Evolutionary conservation across 2,329 filamentous ascomycete species (phyloP).

Genomic region (Pestalotiopsis sp.): DNA sequence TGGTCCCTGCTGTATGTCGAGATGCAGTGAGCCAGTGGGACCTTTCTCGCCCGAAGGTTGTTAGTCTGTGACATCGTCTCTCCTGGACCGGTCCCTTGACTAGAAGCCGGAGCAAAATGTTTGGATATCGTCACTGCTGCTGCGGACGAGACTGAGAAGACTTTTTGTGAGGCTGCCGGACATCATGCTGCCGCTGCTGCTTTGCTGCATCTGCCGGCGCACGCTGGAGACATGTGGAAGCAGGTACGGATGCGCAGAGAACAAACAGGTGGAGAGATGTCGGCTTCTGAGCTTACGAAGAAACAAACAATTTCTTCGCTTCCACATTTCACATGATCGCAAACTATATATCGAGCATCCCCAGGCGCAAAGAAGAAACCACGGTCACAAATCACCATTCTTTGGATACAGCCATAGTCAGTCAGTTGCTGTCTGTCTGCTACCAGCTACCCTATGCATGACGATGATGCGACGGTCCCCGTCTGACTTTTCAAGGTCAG

Average conservation of each 20-base stretch:
- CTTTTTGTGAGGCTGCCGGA: not conserved
- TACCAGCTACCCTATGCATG: not conserved
- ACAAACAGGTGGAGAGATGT: too few species aligned
- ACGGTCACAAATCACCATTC: too few species aligned
- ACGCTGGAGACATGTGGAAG: too few species aligned
- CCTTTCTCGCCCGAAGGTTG: not conserved
- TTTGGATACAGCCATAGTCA: not conserved
- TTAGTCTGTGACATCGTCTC: not conserved
- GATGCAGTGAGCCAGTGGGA: not conserved
- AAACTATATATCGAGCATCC: too few species aligned
- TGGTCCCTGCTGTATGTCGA: slow-evolving; percentile 2
- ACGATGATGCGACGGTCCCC: not conserved
- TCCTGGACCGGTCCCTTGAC: not conserved
- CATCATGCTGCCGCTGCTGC: too few species aligned
- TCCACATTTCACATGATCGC: too few species aligned
- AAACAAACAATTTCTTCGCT: too few species aligned
- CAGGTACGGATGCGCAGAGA: too few species aligned
- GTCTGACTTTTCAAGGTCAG: not conserved
- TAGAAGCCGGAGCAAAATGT: not conserved
- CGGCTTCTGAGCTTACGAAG: too few species aligned
- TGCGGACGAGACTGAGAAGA: not conserved
- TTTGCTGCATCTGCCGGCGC: too few species aligned
- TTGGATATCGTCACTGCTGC: not conserved
- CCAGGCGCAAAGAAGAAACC: too few species aligned
- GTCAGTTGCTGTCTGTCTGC: not conserved